Percentiles rank a stretch among this genome's conserved stretches.
Evolutionary conservation across 495 filamentous ascomycete genomes (phyloP).

Genomic region (Aspergillus conjunctus): DNA sequence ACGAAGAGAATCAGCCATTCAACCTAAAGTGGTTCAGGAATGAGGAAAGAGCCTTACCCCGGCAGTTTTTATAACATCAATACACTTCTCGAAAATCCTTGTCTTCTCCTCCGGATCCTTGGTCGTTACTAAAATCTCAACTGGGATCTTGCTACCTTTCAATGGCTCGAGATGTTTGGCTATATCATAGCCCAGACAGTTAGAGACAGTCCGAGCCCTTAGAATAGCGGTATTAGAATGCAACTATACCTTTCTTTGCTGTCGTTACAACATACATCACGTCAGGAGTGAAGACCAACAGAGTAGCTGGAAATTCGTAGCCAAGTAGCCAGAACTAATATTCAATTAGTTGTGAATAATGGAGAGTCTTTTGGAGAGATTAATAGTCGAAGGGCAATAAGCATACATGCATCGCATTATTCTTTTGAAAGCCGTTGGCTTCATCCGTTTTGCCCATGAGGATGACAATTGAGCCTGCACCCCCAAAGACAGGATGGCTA

Average conservation of each 20-base stretch:
- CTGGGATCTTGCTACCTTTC: slow-evolving; percentile 85
- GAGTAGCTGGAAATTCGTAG: slow-evolving; percentile 96
- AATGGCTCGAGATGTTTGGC: slow-evolving; percentile 92
- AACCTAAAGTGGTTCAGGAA: background rate
- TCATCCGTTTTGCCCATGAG: slow-evolving; percentile 95
- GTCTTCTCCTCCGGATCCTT: slow-evolving; percentile 89
- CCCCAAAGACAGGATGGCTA: slow-evolving; percentile 74
- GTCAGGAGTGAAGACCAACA: slow-evolving; percentile 88
- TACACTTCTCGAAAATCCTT: slow-evolving; percentile 79
- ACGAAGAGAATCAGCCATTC: background rate
- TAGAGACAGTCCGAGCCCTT: slow-evolving; percentile 7
- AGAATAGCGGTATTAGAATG: background rate
- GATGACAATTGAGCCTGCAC: slow-evolving; percentile 81
- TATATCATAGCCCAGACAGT: slow-evolving; percentile 32
- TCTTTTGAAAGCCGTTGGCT: slow-evolving; percentile 81
- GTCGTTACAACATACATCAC: slow-evolving; percentile 89
- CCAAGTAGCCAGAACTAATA: slow-evolving; percentile 94
- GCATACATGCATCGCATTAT: slow-evolving; percentile 91
- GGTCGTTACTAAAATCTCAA: slow-evolving; percentile 85
- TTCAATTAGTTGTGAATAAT: background rate
- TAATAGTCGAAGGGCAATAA: background rate
- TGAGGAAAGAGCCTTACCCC: slow-evolving; percentile 60
- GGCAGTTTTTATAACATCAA: slow-evolving; percentile 80
- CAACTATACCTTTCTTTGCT: slow-evolving; percentile 82
- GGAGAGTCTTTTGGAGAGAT: background rate